phyloP scores from a whole-genome alignment of 1,284 basidiomycete species.

The Cystobasidium pallidum region DNA sequence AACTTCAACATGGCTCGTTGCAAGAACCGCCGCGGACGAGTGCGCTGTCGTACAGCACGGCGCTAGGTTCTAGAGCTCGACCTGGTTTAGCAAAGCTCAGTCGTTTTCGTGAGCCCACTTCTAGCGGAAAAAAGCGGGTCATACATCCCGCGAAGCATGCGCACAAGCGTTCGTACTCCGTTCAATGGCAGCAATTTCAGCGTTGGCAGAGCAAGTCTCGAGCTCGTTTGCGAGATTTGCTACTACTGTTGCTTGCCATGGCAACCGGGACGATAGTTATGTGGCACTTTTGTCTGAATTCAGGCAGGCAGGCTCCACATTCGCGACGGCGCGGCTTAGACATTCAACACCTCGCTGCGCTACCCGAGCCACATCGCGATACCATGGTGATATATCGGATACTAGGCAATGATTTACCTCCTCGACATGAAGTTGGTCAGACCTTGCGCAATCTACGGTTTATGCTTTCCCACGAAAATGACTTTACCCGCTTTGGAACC shows the following conservation, averaged over 20 bases:
- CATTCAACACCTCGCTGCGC: conserved; percentile 1
- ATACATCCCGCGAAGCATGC: conserved; percentile 6
- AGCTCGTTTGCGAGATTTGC: conserved; percentile 33
- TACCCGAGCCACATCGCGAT: conserved; percentile 51
- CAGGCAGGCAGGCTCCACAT: background rate
- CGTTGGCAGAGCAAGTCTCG: conserved; percentile 35
- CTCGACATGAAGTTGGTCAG: conserved; percentile 54
- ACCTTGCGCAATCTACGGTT: conserved; percentile 55
- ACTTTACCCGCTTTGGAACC: conserved; percentile 45
- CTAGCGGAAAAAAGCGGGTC: conserved; percentile 20
- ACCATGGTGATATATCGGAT: conserved; percentile 55
- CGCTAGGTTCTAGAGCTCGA: background rate
- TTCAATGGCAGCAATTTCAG: conserved; percentile 43
- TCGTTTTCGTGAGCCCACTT: conserved; percentile 20
- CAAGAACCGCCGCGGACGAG: background rate
- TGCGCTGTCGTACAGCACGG: conserved; percentile 10
- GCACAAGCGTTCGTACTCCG: conserved; percentile 36
- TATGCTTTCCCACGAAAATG: conserved; percentile 53
- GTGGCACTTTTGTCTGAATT: conserved; percentile 6
- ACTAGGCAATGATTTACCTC: conserved; percentile 55
- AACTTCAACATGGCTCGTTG: background rate
- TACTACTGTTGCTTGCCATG: conserved; percentile 20
- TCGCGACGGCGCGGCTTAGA: background rate
- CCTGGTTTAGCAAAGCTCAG: conserved; percentile 36
- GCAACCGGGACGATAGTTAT: conserved; percentile 3